These are phyloP conservation scores for Boeremia lycopersici DNA, from an alignment of 2,329 filamentous ascomycete genomes.

Conservation along the genomic window DNA sequence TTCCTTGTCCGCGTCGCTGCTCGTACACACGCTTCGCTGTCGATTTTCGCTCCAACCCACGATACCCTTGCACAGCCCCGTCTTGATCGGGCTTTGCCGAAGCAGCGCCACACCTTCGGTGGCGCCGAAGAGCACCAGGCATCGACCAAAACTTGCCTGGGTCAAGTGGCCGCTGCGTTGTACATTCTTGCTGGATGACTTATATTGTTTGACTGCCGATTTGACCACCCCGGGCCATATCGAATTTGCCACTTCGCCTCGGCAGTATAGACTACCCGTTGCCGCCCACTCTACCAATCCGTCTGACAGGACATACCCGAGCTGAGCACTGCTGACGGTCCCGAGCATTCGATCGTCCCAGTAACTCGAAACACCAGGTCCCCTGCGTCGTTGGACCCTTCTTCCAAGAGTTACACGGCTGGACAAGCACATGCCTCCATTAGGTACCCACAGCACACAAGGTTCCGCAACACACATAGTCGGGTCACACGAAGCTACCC, in stretches of 20 bases:
- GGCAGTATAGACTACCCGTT: conserved; percentile 35
- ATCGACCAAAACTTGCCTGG: conserved; percentile 40
- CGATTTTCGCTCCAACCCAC: conserved; percentile 27
- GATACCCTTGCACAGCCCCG: conserved; percentile 41
- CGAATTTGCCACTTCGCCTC: conserved; percentile 43
- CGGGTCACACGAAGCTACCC: conserved; percentile 45
- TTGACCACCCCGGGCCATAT: conserved; percentile 34
- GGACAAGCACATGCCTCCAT: conserved; percentile 48
- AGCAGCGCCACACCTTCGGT: conserved; percentile 39
- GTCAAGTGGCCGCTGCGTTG: conserved; percentile 31
- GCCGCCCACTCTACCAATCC: conserved; percentile 28
- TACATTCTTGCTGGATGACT: conserved; percentile 34
- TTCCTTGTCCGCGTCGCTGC: conserved; percentile 28
- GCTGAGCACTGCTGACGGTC: conserved; percentile 45
- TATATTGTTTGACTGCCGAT: conserved; percentile 39
- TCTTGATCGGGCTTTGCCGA: conserved; percentile 35
- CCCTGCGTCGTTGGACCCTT: conserved; percentile 25
- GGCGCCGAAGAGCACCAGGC: conserved; percentile 33
- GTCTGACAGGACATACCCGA: conserved; percentile 33
- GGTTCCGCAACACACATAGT: conserved; percentile 40
- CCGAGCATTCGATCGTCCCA: conserved; percentile 25
- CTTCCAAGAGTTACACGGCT: conserved; percentile 29
- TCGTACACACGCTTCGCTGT: conserved; percentile 34
- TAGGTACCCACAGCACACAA: conserved; percentile 47
- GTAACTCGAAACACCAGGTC: conserved; percentile 25